These are phyloP conservation scores for Pistacia atlantica DNA, from an alignment of 345 rosid species.

Conservation along the genomic window DNA sequence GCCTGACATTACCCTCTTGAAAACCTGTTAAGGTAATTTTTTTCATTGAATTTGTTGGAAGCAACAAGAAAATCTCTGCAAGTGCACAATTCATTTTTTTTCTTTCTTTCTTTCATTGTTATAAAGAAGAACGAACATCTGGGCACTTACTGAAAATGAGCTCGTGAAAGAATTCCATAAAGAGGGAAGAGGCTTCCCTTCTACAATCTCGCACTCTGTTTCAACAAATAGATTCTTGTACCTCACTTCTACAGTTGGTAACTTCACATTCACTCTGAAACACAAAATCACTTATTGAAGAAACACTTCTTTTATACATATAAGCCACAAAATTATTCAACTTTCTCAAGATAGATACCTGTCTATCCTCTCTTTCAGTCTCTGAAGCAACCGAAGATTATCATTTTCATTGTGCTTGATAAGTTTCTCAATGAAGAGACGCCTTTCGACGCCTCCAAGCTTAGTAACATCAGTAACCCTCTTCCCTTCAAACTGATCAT, in stretches of 20 bases:
- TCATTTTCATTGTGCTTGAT: constrained; percentile 53
- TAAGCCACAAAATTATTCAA: not conserved
- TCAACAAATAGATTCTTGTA: constrained; percentile 29
- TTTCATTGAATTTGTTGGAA: not conserved
- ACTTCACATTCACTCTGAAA: constrained; percentile 22
- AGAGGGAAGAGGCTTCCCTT: constrained; percentile 34
- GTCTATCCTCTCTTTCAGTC: constrained; percentile 48
- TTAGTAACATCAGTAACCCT: constrained; percentile 45
- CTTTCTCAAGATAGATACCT: constrained; percentile 29
- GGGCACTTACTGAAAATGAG: constrained; percentile 24
- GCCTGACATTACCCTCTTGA: constrained; percentile 6
- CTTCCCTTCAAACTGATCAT: constrained; percentile 27
- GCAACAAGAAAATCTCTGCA: not conserved
- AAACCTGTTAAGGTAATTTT: constrained; percentile 9
- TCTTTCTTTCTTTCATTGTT: not conserved
- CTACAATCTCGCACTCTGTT: constrained; percentile 31
- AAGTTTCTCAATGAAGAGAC: constrained; percentile 52
- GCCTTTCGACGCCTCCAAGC: constrained; percentile 46
- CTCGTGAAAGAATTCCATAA: constrained; percentile 24
- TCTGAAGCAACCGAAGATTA: constrained; percentile 43
- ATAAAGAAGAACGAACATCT: too few species aligned
- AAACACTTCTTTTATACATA: not conserved
- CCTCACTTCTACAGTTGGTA: constrained; percentile 33
- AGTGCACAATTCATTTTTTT: not conserved
- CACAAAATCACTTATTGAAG: not conserved